Percentiles rank a stretch among this genome's conserved stretches.
phyloP scores from a whole-genome alignment of 257 asterid genomes.

The Solanum piurae region DNA sequence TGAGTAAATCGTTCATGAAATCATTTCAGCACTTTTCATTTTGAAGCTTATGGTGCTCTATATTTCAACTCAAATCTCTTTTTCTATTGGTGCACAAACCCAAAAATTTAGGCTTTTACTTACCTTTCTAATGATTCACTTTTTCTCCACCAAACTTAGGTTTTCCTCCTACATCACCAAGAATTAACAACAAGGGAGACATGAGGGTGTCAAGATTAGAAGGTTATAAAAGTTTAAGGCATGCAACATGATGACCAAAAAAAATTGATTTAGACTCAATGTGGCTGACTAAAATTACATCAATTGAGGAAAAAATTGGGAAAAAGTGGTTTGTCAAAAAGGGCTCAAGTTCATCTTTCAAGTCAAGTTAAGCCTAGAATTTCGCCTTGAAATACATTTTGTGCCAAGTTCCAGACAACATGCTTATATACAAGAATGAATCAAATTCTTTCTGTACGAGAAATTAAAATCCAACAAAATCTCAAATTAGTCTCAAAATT shows the following conservation, averaged over 20 bases:
- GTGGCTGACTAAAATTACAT: background rate
- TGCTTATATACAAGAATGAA: background rate
- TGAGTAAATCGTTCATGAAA: background rate
- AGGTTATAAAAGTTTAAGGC: background rate
- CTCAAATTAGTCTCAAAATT: background rate
- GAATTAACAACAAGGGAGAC: background rate
- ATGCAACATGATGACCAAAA: too few relatives aligned
- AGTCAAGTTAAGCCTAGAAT: background rate
- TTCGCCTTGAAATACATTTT: background rate
- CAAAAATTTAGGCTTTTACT: too few relatives aligned
- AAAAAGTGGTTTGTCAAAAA: background rate
- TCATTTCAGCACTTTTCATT: background rate
- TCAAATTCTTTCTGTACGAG: background rate
- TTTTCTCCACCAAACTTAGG: background rate
- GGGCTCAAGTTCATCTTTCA: background rate
- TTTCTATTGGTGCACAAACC: background rate
- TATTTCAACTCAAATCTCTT: background rate
- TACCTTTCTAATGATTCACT: background rate
- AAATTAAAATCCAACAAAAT: background rate
- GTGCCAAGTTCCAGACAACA: background rate
- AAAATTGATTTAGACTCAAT: too few relatives aligned
- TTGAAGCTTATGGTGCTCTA: background rate
- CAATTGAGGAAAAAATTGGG: background rate
- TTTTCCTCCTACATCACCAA: background rate
- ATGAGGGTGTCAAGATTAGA: background rate